Percentiles rank a stretch among this genome's conserved stretches.
Conservation (phyloP, 1,284 basidiomycete genomes). For the Tylopilus sp. region DNA sequence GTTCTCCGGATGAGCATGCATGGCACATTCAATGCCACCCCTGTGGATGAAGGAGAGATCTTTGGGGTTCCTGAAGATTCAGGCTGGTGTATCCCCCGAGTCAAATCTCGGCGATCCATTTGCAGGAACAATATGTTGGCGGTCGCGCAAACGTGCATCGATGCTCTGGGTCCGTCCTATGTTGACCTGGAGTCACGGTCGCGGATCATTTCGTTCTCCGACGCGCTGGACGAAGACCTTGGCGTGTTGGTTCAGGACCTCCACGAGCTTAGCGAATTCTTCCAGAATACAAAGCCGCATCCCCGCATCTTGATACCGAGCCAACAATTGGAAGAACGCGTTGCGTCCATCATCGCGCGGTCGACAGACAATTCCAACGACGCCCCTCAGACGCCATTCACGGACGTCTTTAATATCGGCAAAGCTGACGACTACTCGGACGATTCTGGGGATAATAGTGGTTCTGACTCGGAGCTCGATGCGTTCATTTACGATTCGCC, state of each 20-base stretch:
- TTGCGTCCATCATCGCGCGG: slow-evolving; percentile 76
- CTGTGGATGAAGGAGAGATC: slow-evolving; percentile 59
- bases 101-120: slow-evolving; percentile 54
- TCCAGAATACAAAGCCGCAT: slow-evolving; percentile 51
- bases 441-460: slow-evolving; percentile 50
- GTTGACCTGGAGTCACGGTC: slow-evolving; percentile 67
- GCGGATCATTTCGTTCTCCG: slow-evolving; percentile 32
- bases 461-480: slow-evolving; percentile 61
- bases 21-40: slow-evolving; percentile 41
- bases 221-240: slow-evolving; percentile 58
- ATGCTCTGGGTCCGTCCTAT: slow-evolving; percentile 68
- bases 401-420: slow-evolving; percentile 69
- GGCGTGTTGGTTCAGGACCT: slow-evolving; percentile 83
- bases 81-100: slow-evolving; percentile 81
- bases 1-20: slow-evolving; percentile 88
- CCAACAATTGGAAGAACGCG: slow-evolving; percentile 66
- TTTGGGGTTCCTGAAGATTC: slow-evolving; percentile 80
- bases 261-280: slow-evolving; percentile 83
- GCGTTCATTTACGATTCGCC: slow-evolving; percentile 67
- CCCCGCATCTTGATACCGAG: slow-evolving; percentile 42
- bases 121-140: slow-evolving; percentile 78
- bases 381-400: slow-evolving; percentile 70
- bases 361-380: slow-evolving; percentile 53
- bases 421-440: slow-evolving; percentile 40
- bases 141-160: slow-evolving; percentile 79